phyloP scores from a whole-genome alignment of 2,329 filamentous ascomycete genomes.

The Aplosporella prunicola region DNA sequence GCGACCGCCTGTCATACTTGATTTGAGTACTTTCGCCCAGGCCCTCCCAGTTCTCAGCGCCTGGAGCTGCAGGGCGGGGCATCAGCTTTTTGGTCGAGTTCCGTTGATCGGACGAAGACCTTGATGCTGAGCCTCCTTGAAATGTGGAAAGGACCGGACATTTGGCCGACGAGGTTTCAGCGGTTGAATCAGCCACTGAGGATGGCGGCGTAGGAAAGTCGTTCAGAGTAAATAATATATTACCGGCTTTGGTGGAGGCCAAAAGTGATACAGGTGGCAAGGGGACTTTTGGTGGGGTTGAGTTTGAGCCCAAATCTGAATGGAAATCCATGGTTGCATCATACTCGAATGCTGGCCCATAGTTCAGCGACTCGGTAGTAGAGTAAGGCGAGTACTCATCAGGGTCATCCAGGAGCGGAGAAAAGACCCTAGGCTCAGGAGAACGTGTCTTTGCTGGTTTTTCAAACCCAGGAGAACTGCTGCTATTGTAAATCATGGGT shows the following conservation, averaged over 20 bases:
- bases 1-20: background rate
- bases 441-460: background rate
- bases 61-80: conserved; percentile 5
- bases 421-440: conserved; percentile 4
- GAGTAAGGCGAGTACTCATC: no score
- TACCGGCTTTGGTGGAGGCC: background rate
- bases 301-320: conserved; percentile 1
- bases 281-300: conserved; percentile 5
- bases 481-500: conserved; percentile 2
- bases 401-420: background rate
- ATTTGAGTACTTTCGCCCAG: background rate
- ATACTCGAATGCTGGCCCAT: conserved; percentile 5
- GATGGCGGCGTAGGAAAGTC: conserved; percentile 1
- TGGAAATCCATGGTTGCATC: conserved; percentile 4
- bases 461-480: conserved; percentile 1
- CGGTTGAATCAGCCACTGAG: background rate
- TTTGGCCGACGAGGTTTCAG: no score
- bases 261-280: conserved; percentile 2
- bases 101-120: no score
- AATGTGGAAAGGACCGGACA: no score
- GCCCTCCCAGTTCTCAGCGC: conserved; percentile 5
- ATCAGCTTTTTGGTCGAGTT: conserved; percentile 1
- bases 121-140: no score
- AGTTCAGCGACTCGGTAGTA: background rate
- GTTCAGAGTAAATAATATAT: background rate